Evolutionary conservation across 192 early-diverging fungal species (phyloP).

Genomic region (Coemansia sp.): DNA sequence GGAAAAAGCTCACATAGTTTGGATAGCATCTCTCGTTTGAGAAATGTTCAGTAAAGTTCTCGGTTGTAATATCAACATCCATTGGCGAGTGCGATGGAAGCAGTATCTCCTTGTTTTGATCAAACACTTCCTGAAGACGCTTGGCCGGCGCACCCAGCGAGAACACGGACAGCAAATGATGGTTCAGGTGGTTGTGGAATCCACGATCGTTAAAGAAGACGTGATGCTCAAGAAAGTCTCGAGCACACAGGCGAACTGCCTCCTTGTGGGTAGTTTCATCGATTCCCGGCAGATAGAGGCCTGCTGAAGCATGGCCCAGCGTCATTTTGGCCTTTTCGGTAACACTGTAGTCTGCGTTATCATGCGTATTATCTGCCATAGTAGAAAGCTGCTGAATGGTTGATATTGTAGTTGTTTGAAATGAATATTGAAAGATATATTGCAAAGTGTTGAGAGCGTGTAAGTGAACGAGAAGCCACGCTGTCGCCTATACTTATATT

Average conservation of each 20-base stretch:
- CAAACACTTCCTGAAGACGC: slow-evolving; percentile 55
- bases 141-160: slow-evolving; percentile 53
- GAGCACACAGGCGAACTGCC: slow-evolving; percentile 48
- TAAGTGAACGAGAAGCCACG: neutral
- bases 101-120: slow-evolving; percentile 33
- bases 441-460: neutral
- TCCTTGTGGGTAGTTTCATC: slow-evolving; percentile 35
- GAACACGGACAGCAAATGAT: slow-evolving; percentile 58
- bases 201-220: slow-evolving; percentile 55
- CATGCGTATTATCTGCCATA: slow-evolving; percentile 8
- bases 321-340: slow-evolving; percentile 27
- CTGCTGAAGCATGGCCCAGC: slow-evolving; percentile 21
- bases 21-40: slow-evolving; percentile 38
- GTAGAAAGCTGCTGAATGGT: slow-evolving; percentile 12
- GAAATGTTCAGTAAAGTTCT: slow-evolving; percentile 21
- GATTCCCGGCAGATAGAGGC: slow-evolving; percentile 47
- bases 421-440: neutral
- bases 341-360: slow-evolving; percentile 33
- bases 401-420: neutral
- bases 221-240: slow-evolving; percentile 55
- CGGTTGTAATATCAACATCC: slow-evolving; percentile 31
- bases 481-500: neutral
- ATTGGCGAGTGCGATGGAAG: slow-evolving; percentile 24
- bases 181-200: slow-evolving; percentile 61
- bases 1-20: slow-evolving; percentile 54